Conservation (phyloP, 768 basidiomycete genomes). For the Phlebiopsis flavidoalba region DNA sequence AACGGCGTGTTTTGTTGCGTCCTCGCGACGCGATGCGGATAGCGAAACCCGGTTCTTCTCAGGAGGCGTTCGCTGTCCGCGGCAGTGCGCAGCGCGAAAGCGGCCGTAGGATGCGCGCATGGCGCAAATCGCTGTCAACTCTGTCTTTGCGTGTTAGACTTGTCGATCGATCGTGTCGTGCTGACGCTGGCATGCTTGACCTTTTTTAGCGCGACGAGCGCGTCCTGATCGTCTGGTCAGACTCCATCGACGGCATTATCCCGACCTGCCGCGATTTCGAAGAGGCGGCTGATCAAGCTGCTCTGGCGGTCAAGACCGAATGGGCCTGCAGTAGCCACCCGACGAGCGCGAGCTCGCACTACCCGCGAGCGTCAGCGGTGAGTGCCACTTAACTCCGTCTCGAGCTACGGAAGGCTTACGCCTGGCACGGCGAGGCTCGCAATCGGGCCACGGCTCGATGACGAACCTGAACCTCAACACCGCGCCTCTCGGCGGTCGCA, state of each 20-base stretch:
- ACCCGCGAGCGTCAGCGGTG: constrained; percentile 20
- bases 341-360: constrained; percentile 25
- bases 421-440: no score
- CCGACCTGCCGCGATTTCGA: constrained; percentile 47
- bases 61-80: background rate
- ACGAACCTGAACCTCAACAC: constrained; percentile 17
- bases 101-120: background rate
- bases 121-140: background rate
- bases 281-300: constrained; percentile 34
- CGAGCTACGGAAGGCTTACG: background rate
- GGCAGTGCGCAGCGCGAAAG: no score
- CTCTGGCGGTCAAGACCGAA: constrained; percentile 37
- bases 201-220: constrained; percentile 71
- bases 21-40: background rate
- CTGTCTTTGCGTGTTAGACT: background rate
- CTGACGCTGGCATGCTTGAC: background rate
- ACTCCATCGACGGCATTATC: constrained; percentile 73
- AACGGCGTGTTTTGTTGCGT: background rate
- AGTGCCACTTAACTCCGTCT: constrained; percentile 4
- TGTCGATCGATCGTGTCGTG: background rate
- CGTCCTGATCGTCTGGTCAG: constrained; percentile 81
- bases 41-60: background rate
- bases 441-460: constrained; percentile 32
- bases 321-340: constrained; percentile 34
- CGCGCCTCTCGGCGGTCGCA: constrained; percentile 9